Conservation (phyloP, 1,284 basidiomycete genomes). For the Sporisorium scitamineum region DNA sequence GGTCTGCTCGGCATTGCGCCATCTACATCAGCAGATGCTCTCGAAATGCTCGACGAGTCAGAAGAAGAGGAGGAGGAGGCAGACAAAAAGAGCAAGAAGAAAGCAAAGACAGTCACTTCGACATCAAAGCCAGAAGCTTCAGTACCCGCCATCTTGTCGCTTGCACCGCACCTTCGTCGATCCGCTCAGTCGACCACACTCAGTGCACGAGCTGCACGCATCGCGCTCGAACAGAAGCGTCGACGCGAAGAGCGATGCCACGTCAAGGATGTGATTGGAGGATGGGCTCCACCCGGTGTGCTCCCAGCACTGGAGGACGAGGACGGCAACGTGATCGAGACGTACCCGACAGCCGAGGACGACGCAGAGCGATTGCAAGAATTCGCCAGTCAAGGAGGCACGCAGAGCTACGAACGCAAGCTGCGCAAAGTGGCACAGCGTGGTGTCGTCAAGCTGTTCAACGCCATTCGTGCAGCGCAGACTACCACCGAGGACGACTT, state of each 20-base stretch:
- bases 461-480: conserved; percentile 67
- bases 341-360: conserved; percentile 14
- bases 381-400: conserved; percentile 57
- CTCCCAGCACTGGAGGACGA: conserved; percentile 45
- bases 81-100: conserved; percentile 16
- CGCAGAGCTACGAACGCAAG: conserved; percentile 61
- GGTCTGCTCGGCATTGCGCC: conserved; percentile 55
- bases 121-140: conserved; percentile 10
- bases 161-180: conserved; percentile 63
- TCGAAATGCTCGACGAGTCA: conserved; percentile 17
- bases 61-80: conserved; percentile 13
- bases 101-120: background rate
- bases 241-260: conserved; percentile 61
- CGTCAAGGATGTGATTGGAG: conserved; percentile 66
- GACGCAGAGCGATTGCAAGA: conserved; percentile 32
- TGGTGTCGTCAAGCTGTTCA: conserved; percentile 69
- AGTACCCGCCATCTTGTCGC: conserved; percentile 60
- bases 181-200: conserved; percentile 58
- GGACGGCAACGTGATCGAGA: conserved; percentile 49
- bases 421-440: conserved; percentile 67
- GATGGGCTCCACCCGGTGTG: conserved; percentile 66
- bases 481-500: conserved; percentile 60
- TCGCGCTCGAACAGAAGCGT: conserved; percentile 60
- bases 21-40: conserved; percentile 20
- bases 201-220: conserved; percentile 62